These are phyloP conservation scores for Citrus glauca DNA, from an alignment of 345 rosid genomes.

Conservation along the genomic window DNA sequence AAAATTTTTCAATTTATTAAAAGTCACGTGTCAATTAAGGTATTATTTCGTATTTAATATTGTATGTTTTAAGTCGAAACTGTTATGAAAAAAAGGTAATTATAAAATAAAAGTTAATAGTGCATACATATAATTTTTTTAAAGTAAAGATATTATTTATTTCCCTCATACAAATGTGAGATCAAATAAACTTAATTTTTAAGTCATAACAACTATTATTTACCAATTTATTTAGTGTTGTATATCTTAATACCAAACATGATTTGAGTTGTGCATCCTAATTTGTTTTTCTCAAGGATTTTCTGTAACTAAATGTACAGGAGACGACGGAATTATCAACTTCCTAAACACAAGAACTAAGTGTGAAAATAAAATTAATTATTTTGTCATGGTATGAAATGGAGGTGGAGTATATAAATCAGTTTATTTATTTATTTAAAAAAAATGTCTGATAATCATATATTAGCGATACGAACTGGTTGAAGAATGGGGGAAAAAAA, in stretches of 20 bases:
- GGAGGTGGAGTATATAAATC: background rate
- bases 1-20: background rate
- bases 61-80: accelerated
- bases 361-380: background rate
- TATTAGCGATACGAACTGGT: too few species aligned
- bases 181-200: too few species aligned
- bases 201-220: too few species aligned
- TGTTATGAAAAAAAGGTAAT: too few species aligned
- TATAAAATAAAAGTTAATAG: too few species aligned
- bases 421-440: background rate
- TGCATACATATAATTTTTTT: too few species aligned
- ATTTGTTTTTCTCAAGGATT: background rate
- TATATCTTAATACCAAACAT: too few species aligned
- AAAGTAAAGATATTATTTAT: too few species aligned
- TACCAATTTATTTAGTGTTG: too few species aligned
- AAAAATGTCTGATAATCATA: background rate
- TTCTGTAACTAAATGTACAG: background rate
- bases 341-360: background rate
- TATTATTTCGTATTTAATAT: background rate
- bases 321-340: background rate
- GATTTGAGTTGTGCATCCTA: too few species aligned
- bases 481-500: too few species aligned
- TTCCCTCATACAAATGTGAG: too few species aligned
- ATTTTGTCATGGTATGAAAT: background rate
- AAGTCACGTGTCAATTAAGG: background rate